phyloP scores from a whole-genome alignment of 495 filamentous ascomycete species.

The Articulospora tetracladia region DNA sequence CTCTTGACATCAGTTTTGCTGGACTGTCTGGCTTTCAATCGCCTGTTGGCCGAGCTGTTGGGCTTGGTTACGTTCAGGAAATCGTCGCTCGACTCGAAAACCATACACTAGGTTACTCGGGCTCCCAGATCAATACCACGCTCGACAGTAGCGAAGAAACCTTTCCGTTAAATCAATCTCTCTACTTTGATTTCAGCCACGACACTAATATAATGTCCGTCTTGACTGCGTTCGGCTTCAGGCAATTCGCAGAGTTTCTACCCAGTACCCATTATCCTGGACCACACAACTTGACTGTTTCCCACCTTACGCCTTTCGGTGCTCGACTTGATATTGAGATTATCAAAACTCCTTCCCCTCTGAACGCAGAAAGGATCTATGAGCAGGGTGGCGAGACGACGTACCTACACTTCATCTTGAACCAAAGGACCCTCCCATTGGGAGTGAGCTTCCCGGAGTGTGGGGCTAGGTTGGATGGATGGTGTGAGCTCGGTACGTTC shows the following conservation, averaged over 20 bases:
- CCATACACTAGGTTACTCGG: constrained; percentile 52
- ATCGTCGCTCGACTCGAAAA: constrained; percentile 70
- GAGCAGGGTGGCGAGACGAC: constrained; percentile 36
- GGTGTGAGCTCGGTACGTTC: constrained; percentile 59
- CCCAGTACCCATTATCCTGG: constrained; percentile 38
- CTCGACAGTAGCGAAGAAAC: constrained; percentile 56
- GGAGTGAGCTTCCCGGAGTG: constrained; percentile 54
- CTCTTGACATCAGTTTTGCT: constrained; percentile 56
- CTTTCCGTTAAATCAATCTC: constrained; percentile 60
- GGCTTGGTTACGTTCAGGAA: constrained; percentile 80
- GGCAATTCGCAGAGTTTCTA: constrained; percentile 47
- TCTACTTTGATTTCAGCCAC: constrained; percentile 85
- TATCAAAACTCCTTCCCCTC: constrained; percentile 50
- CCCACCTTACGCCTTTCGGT: constrained; percentile 56
- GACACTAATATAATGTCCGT: constrained; percentile 79
- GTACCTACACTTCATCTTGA: constrained; percentile 63
- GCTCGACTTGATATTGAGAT: constrained; percentile 62
- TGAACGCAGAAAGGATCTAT: constrained; percentile 40
- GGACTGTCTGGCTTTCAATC: constrained; percentile 57
- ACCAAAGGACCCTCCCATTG: constrained; percentile 59
- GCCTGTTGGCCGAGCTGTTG: constrained; percentile 66
- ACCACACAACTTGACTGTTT: constrained; percentile 48
- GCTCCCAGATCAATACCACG: constrained; percentile 70
- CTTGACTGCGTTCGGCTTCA: constrained; percentile 50
- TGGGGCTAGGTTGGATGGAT: constrained; percentile 55